Conservation (phyloP, 371 early-diverging fungal genomes). For the Circinella umbellata region DNA sequence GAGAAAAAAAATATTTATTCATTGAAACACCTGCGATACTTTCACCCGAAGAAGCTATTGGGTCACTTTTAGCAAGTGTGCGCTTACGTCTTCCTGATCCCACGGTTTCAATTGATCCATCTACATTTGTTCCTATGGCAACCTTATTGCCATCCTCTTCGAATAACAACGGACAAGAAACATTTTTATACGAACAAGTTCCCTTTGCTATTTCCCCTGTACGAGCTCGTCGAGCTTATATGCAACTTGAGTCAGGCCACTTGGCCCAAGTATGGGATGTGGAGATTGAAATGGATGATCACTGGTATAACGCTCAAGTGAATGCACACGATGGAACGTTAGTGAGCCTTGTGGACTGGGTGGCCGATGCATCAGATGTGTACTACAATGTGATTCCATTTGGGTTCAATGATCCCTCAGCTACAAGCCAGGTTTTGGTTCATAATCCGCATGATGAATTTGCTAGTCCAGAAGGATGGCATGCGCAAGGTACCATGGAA, state of each 20-base stretch:
- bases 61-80: not conserved
- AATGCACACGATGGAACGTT: constrained; percentile 76
- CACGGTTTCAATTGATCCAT: constrained; percentile 1
- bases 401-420: constrained; percentile 86
- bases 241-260: constrained; percentile 59
- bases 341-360: constrained; percentile 87
- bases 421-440: constrained; percentile 67
- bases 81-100: constrained; percentile 3
- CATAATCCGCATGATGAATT: constrained; percentile 72
- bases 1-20: not conserved
- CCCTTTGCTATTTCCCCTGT: constrained; percentile 66
- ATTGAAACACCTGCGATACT: not conserved
- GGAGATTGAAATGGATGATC: constrained; percentile 84
- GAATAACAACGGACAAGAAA: not conserved
- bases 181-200: constrained; percentile 43
- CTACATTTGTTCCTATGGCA: constrained; percentile 2
- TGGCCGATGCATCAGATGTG: constrained; percentile 59
- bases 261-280: constrained; percentile 83
- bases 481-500: constrained; percentile 48
- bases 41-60: constrained; percentile 3
- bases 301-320: constrained; percentile 91
- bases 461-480: constrained; percentile 86
- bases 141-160: not conserved
- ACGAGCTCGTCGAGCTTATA: constrained; percentile 58
- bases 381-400: constrained; percentile 86